Evolutionary conservation across 805 yeast genomes (phyloP), one percentile per base, ranked within the genome.

Genomic region (Pichia occidentalis): DNA sequence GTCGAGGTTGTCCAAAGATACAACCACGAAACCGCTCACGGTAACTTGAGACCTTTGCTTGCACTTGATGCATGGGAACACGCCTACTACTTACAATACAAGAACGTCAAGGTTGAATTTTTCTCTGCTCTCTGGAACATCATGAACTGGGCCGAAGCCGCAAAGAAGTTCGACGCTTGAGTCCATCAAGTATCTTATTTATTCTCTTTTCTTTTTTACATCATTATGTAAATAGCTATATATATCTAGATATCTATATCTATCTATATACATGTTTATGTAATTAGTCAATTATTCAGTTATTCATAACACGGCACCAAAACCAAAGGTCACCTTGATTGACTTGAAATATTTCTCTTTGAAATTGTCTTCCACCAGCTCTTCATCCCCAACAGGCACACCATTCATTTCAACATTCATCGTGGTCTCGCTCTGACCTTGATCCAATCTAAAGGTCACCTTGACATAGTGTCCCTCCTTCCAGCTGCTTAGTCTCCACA

Each of bases 1-100:
- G 60, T 86, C 51, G 94, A 84, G 48, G 81, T 86, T 39, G 80
- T 85, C 39, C 83, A 84, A 60, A 82, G 85, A 50, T 68, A 76
- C 50, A 86, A 86, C 71, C 96, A 86, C 66, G 95, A 86, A 64
- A 83, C 92, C 13, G 86, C 83, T 28, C 67, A 77, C 34, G 84
- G 85, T 34, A 59, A 74, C 8, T 70, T 75, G 59, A 67, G 73
- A 32, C 95, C 95, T 31, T 65, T 87, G 53, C 72, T 87, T 40
- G 95, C 95, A 38, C 83, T 86, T 57, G 96, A 86, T 54, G 95
- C 95, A 44, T 86, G 96, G 96, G 96, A 86, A 65, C 96, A 86
- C 58, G 95, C 96, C 39, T 86, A 86, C 72, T 86, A 86, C 73
- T 71, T 87, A 64, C 95, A 86, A 65, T 86, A 86, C 71, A 80